A percentile compares a stretch with the other conserved stretches of the same genome.
These are phyloP conservation scores for Allantophomopsis cytisporea DNA, from an alignment of 2,329 filamentous ascomycete genomes.

Conservation along the genomic window DNA sequence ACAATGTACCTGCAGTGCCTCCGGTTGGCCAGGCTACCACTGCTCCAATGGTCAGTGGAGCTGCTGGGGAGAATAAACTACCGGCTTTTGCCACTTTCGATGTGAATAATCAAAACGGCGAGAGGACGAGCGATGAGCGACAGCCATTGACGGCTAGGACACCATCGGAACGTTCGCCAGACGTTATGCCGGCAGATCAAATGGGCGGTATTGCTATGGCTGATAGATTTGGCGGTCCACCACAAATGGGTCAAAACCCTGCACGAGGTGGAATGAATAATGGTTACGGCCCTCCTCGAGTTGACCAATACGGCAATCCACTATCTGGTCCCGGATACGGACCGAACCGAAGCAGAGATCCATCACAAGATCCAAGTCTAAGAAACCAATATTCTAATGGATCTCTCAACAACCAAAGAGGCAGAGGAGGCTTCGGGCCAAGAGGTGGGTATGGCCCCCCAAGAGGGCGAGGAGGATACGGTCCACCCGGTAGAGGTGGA, in stretches of 20 bases:
- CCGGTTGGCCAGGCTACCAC: constrained; percentile 33
- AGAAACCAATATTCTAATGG: constrained; percentile 23
- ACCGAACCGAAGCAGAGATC: constrained; percentile 31
- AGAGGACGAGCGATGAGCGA: constrained; percentile 52
- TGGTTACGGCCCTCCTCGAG: constrained; percentile 19
- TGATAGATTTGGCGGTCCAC: constrained; percentile 2
- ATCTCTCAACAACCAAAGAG: constrained; percentile 11
- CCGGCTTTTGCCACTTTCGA: constrained; percentile 53
- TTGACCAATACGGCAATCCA: constrained; percentile 54
- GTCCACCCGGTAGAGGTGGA: constrained; percentile 16
- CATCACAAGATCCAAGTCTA: constrained; percentile 32
- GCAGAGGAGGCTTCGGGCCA: constrained; percentile 20
- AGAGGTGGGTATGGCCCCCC: constrained; percentile 38
- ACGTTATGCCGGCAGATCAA: constrained; percentile 9
- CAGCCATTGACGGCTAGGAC: constrained; percentile 56
- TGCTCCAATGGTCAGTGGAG: constrained; percentile 40
- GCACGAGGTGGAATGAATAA: background rate
- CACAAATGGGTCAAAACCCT: background rate
- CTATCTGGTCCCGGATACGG: constrained; percentile 8
- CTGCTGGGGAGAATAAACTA: constrained; percentile 34
- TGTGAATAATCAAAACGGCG: constrained; percentile 34
- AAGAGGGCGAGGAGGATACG: constrained; percentile 26
- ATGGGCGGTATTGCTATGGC: constrained; percentile 9
- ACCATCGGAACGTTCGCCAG: constrained; percentile 42
- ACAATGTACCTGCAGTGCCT: constrained; percentile 11